phyloP scores from a whole-genome alignment of 805 yeast species.

The Starmerella bacillaris region DNA sequence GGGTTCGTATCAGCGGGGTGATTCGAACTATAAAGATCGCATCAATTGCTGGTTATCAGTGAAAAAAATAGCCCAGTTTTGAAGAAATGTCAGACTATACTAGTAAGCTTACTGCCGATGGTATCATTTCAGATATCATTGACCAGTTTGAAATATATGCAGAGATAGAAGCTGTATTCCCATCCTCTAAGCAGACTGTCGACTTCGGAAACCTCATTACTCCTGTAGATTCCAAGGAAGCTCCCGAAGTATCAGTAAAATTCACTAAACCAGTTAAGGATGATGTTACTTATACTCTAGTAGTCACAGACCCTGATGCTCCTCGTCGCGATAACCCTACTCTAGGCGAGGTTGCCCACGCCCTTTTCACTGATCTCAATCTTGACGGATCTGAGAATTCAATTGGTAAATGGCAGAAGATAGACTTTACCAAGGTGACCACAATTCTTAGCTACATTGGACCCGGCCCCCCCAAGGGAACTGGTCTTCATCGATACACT shows the following conservation, averaged over 20 bases:
- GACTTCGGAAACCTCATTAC: constrained; percentile 60
- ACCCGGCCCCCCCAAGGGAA: constrained; percentile 78
- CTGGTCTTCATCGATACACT: constrained; percentile 77
- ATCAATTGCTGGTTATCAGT: too few species aligned
- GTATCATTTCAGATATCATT: constrained; percentile 29
- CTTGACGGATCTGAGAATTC: constrained; percentile 14
- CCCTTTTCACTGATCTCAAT: constrained; percentile 30
- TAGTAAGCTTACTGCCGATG: constrained; percentile 16
- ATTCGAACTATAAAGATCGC: too few species aligned
- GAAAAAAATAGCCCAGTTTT: too few species aligned
- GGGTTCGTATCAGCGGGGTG: too few species aligned
- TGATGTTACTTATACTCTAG: constrained; percentile 44
- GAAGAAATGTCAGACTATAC: too few species aligned
- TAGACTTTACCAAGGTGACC: constrained; percentile 25
- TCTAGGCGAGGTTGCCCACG: constrained; percentile 80
- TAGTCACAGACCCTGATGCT: constrained; percentile 86
- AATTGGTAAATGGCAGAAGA: constrained; percentile 17
- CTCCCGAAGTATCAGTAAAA: constrained; percentile 54
- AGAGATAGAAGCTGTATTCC: constrained; percentile 43
- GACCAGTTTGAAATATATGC: constrained; percentile 20
- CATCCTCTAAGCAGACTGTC: constrained; percentile 34
- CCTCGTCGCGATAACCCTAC: constrained; percentile 66
- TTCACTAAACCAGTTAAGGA: constrained; percentile 31
- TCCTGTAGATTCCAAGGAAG: constrained; percentile 46
- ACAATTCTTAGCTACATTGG: constrained; percentile 46